Percentiles rank a stretch among this genome's conserved stretches.
Evolutionary conservation across 441 rosid genomes (phyloP).

Genomic region (Populus tomentosa): DNA sequence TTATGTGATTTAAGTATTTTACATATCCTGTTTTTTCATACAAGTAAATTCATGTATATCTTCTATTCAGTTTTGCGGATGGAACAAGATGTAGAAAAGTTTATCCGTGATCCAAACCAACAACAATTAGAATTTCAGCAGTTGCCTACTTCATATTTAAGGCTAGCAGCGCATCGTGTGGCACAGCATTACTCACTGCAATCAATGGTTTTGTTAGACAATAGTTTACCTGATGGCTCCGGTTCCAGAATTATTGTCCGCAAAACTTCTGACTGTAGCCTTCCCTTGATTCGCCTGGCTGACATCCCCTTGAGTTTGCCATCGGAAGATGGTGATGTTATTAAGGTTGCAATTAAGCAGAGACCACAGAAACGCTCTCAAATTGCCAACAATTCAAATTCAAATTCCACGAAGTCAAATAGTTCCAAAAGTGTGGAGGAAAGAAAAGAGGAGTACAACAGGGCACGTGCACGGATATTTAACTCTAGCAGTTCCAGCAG

Average conservation of each 20-base stretch:
- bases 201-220: slow-evolving; percentile 79
- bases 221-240: slow-evolving; percentile 57
- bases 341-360: slow-evolving; percentile 74
- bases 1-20: slow-evolving; percentile 4
- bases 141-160: slow-evolving; percentile 73
- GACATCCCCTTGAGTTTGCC: slow-evolving; percentile 73
- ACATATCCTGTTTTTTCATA: neutral
- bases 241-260: slow-evolving; percentile 65
- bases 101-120: slow-evolving; percentile 52
- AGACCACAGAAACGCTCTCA: slow-evolving; percentile 62
- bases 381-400: slow-evolving; percentile 26
- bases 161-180: slow-evolving; percentile 85
- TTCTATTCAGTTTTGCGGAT: slow-evolving; percentile 55
- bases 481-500: slow-evolving; percentile 35
- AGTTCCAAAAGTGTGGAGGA: slow-evolving; percentile 72
- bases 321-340: slow-evolving; percentile 43
- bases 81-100: slow-evolving; percentile 82
- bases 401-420: slow-evolving; percentile 46
- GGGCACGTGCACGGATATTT: slow-evolving; percentile 80
- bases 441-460: slow-evolving; percentile 80
- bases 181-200: slow-evolving; percentile 82
- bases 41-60: neutral
- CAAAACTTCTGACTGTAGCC: slow-evolving; percentile 60
- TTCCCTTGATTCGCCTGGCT: slow-evolving; percentile 58
- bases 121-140: slow-evolving; percentile 79